Percentiles rank a stretch among this genome's conserved stretches.
Conservation (phyloP, 129 eudicot genomes). For the Logfia minima region DNA sequence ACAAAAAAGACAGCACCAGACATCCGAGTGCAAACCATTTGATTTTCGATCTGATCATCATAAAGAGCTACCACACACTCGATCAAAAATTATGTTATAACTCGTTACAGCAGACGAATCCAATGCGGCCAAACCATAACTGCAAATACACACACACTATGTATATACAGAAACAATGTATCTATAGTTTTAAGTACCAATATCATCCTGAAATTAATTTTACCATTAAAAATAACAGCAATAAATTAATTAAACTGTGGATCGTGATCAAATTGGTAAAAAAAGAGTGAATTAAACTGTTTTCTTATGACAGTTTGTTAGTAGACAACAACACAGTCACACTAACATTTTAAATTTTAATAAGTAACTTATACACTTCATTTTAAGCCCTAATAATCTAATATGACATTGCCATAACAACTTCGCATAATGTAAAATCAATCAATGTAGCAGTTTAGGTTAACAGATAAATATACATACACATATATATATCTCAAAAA, state of each 20-base stretch:
- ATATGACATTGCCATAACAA: not conserved
- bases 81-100: constrained; percentile 18
- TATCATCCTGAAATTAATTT: constrained; percentile 19
- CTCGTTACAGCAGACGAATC: constrained; percentile 28
- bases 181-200: not conserved
- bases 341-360: no score
- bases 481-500: not conserved
- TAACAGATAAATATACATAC: not conserved
- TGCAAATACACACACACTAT: constrained; percentile 19
- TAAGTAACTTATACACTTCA: not conserved
- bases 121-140: constrained; percentile 33
- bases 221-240: not conserved
- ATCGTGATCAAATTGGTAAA: not conserved
- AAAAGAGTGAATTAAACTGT: not conserved
- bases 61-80: constrained; percentile 25
- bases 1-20: constrained; percentile 65
- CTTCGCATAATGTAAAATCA: constrained; percentile 1
- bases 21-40: constrained; percentile 90
- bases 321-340: not conserved
- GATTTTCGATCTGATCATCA: constrained; percentile 70
- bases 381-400: not conserved
- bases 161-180: constrained; percentile 4
- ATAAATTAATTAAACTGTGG: constrained; percentile 1
- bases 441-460: constrained; percentile 1
- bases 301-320: not conserved